Evolutionary conservation across 139 green algal genomes (phyloP).

Genomic region (Zygnema circumcarinatum): DNA sequence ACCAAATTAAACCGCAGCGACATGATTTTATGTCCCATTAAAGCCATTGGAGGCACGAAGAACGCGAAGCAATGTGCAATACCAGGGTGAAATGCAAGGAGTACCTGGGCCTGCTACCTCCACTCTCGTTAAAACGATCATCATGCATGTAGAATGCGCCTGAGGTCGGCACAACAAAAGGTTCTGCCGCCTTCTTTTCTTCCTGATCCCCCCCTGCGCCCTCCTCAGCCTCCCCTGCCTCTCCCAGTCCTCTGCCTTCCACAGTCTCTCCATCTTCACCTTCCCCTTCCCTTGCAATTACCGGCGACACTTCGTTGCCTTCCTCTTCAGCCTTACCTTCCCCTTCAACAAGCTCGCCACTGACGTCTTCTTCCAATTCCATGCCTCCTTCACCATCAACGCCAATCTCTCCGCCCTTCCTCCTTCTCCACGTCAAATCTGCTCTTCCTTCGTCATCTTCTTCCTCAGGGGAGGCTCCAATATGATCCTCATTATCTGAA

Average conservation of each 20-base stretch:
- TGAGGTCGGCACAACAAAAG: constrained; percentile 60
- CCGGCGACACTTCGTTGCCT: not conserved
- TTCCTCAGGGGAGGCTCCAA: not conserved
- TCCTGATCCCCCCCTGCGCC: constrained; percentile 18
- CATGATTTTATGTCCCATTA: no score
- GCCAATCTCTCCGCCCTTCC: not conserved
- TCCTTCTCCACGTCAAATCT: not conserved
- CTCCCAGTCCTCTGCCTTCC: constrained; percentile 36
- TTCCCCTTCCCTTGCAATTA: not conserved
- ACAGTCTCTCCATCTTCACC: constrained; percentile 23
- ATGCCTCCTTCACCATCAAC: constrained; percentile 22
- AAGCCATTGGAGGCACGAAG: no score
- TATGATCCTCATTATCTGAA: constrained; percentile 20
- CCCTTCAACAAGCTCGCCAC: constrained; percentile 6
- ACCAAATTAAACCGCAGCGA: no score
- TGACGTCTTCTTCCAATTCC: constrained; percentile 9
- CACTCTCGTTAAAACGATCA: constrained; percentile 52
- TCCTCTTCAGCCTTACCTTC: constrained; percentile 19
- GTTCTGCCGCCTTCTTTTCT: constrained; percentile 53
- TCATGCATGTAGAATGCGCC: constrained; percentile 64
- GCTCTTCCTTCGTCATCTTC: not conserved
- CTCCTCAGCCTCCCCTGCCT: not conserved
- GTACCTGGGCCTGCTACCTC: constrained; percentile 2
- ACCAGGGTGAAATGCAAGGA: no score
- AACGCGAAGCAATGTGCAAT: no score